Conservation (phyloP, 2,329 filamentous ascomycete genomes). For the Peltaster fructicola region DNA sequence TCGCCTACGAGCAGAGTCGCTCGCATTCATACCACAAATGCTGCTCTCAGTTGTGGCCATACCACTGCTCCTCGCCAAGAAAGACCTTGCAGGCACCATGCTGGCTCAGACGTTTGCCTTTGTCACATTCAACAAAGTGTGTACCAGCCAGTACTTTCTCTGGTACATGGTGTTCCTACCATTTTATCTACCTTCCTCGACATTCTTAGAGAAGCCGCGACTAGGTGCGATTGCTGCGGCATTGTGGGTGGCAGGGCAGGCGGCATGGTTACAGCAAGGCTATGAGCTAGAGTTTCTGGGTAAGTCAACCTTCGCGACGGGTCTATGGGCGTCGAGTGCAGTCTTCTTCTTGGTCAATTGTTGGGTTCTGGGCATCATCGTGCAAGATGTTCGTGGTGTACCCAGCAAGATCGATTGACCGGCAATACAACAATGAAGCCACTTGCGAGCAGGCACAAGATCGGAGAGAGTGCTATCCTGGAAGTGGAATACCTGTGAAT, state of each 20-base stretch:
- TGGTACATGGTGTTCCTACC: constrained; percentile 95
- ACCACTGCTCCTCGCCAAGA: constrained; percentile 59
- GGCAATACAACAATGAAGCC: too few relatives aligned
- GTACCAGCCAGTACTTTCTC: constrained; percentile 97
- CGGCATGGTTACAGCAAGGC: constrained; percentile 32
- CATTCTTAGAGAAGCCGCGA: constrained; percentile 41
- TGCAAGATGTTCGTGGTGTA: constrained; percentile 46
- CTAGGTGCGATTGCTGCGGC: constrained; percentile 47
- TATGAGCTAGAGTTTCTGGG: constrained; percentile 44
- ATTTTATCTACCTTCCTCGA: constrained; percentile 70
- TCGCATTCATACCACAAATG: constrained; percentile 81
- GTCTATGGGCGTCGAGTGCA: constrained; percentile 59
- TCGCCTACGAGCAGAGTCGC: constrained; percentile 45
- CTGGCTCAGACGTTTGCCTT: constrained; percentile 93
- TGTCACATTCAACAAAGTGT: constrained; percentile 96
- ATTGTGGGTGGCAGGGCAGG: constrained; percentile 61
- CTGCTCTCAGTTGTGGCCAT: constrained; percentile 62
- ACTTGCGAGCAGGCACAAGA: too few relatives aligned
- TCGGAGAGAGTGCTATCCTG: too few relatives aligned
- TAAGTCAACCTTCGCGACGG: constrained; percentile 65
- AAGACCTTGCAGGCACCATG: constrained; percentile 67
- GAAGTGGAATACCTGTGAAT: too few relatives aligned
- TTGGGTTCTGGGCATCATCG: constrained; percentile 69
- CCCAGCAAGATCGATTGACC: too few relatives aligned
- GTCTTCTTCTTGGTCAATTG: constrained; percentile 72